Evolutionary conservation across 768 basidiomycete species (phyloP).

Genomic region (Boletus reticuloceps): DNA sequence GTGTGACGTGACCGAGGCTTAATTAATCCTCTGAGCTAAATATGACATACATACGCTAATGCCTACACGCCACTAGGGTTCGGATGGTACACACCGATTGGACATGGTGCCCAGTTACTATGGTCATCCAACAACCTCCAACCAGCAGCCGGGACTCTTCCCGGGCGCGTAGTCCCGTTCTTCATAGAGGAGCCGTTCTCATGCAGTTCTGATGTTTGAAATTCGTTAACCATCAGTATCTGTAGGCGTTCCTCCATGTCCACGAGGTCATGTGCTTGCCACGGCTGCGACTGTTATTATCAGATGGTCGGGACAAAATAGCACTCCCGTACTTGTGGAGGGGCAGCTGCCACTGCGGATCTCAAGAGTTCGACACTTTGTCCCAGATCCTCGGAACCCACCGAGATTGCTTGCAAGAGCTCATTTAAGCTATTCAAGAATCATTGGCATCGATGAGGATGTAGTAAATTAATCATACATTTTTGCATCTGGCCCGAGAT

Average conservation of each 20-base stretch:
- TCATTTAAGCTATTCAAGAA: constrained; percentile 17
- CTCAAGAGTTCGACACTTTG: constrained; percentile 18
- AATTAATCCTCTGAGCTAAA: too few relatives aligned
- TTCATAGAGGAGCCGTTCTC: neutral
- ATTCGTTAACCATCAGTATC: constrained; percentile 29
- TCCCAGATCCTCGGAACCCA: constrained; percentile 19
- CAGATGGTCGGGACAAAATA: neutral
- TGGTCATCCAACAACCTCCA: constrained; percentile 50
- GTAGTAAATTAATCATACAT: constrained; percentile 31
- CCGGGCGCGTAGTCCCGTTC: neutral
- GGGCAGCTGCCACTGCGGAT: neutral
- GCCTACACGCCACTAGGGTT: constrained; percentile 4
- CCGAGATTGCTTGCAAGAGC: constrained; percentile 19
- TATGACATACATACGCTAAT: neutral
- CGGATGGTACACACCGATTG: constrained; percentile 56
- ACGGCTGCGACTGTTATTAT: constrained; percentile 37
- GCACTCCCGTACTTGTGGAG: constrained; percentile 16
- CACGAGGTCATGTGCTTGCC: constrained; percentile 48
- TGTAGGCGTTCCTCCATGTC: constrained; percentile 56
- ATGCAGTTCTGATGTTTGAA: neutral
- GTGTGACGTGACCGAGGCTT: constrained; percentile 18
- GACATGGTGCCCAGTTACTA: constrained; percentile 59
- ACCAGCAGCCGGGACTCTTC: constrained; percentile 31
- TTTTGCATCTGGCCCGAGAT: constrained; percentile 23
- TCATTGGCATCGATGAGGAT: constrained; percentile 5